Conservation (phyloP, 73 alveolate species). For the Diophrys appendiculata region DNA sequence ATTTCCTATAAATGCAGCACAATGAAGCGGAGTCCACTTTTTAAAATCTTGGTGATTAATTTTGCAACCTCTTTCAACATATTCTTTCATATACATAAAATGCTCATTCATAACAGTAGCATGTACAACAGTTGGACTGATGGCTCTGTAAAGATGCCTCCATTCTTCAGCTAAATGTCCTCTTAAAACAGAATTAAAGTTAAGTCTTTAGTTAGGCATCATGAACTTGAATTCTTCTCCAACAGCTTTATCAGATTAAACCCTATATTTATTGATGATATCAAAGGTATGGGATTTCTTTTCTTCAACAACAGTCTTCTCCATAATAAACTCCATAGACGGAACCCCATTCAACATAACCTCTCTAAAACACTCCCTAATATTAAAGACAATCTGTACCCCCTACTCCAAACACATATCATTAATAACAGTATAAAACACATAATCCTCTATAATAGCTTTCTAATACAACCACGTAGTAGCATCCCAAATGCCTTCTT, state of each 20-base stretch:
- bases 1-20: conserved; percentile 58
- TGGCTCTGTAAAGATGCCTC: conserved; percentile 51
- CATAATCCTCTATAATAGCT: conserved; percentile 55
- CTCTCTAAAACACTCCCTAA: conserved; percentile 14
- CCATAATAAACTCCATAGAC: background rate
- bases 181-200: background rate
- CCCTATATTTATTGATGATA: background rate
- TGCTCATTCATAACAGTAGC: conserved; percentile 49
- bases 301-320: conserved; percentile 16
- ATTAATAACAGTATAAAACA: conserved; percentile 46
- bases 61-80: conserved; percentile 42
- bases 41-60: conserved; percentile 38
- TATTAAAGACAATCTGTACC: conserved; percentile 31
- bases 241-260: background rate
- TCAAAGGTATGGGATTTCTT: background rate
- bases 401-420: conserved; percentile 38
- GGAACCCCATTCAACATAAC: conserved; percentile 14
- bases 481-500: conserved; percentile 47
- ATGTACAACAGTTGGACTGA: conserved; percentile 24
- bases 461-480: conserved; percentile 56
- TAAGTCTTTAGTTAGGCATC: background rate
- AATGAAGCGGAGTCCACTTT: conserved; percentile 64
- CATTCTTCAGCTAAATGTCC: conserved; percentile 20
- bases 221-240: background rate
- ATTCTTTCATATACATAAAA: conserved; percentile 29